phyloP scores from a whole-genome alignment of 1,284 basidiomycete species.

The Irpex rosettiformis region DNA sequence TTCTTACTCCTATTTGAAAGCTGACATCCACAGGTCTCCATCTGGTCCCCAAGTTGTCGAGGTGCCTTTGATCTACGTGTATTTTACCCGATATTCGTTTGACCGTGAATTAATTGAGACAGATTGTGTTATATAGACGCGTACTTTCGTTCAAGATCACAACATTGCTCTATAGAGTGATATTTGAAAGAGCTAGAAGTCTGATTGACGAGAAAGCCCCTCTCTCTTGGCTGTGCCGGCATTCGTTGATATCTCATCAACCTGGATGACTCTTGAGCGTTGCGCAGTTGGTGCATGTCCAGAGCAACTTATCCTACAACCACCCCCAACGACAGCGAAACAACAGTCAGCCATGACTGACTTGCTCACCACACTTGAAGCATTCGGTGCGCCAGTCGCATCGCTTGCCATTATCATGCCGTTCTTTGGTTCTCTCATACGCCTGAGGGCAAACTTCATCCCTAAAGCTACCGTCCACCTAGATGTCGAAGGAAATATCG shows the following conservation, averaged over 20 bases:
- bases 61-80: neutral
- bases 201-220: too few relatives aligned
- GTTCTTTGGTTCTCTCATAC: neutral
- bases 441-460: neutral
- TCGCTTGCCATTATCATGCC: neutral
- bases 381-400: neutral
- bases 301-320: neutral
- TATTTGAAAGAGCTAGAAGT: too few relatives aligned
- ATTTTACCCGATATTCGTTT: neutral
- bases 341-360: too few relatives aligned
- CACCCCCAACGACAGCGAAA: neutral
- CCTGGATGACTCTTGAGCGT: neutral
- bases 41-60: neutral
- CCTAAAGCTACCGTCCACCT: neutral
- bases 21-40: neutral
- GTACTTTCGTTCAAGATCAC: too few relatives aligned
- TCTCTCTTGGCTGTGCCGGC: too few relatives aligned
- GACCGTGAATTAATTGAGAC: neutral
- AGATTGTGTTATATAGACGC: neutral
- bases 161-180: too few relatives aligned
- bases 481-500: neutral
- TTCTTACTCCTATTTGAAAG: neutral
- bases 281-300: too few relatives aligned
- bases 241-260: too few relatives aligned
- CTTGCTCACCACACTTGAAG: too few relatives aligned